These are phyloP conservation scores for Nannochloris sp. DNA, from an alignment of 139 green algal species.

Conservation along the genomic window DNA sequence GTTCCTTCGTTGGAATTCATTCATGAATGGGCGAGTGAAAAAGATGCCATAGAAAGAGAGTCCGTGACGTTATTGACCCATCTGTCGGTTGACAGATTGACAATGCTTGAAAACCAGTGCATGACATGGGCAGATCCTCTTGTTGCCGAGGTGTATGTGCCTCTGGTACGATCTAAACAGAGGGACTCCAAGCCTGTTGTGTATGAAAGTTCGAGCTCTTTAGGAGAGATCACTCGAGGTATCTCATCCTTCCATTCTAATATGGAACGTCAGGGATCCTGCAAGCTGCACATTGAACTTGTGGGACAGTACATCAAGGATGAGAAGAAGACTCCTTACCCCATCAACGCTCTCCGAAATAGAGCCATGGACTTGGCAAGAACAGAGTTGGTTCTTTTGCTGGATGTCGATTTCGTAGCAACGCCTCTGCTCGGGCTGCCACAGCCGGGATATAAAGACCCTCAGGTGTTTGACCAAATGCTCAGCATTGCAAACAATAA, in stretches of 20 bases:
- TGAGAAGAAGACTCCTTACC: not conserved
- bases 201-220: not conserved
- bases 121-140: slow-evolving; percentile 5
- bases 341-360: slow-evolving; percentile 10
- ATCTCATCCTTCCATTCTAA: slow-evolving; percentile 1
- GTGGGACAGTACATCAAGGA: slow-evolving; percentile 3
- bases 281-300: slow-evolving; percentile 1
- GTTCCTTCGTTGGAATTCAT: not conserved
- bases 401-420: slow-evolving; percentile 15
- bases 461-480: slow-evolving; percentile 6
- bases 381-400: not conserved
- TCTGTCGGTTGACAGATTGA: slow-evolving; percentile 8
- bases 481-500: slow-evolving; percentile 1
- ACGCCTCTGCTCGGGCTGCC: slow-evolving; percentile 3
- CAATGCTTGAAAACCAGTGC: slow-evolving; percentile 20
- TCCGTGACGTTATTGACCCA: slow-evolving; percentile 9
- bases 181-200: not conserved
- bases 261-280: slow-evolving; percentile 4
- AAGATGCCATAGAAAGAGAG: not conserved
- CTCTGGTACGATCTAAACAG: not conserved
- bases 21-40: slow-evolving; percentile 4
- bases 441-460: slow-evolving; percentile 6
- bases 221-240: slow-evolving; percentile 8
- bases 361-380: slow-evolving; percentile 1
- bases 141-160: slow-evolving; percentile 10